These are phyloP conservation scores for Ambispora gerdemannii DNA, from an alignment of 192 early-diverging fungal genomes.

Conservation along the genomic window DNA sequence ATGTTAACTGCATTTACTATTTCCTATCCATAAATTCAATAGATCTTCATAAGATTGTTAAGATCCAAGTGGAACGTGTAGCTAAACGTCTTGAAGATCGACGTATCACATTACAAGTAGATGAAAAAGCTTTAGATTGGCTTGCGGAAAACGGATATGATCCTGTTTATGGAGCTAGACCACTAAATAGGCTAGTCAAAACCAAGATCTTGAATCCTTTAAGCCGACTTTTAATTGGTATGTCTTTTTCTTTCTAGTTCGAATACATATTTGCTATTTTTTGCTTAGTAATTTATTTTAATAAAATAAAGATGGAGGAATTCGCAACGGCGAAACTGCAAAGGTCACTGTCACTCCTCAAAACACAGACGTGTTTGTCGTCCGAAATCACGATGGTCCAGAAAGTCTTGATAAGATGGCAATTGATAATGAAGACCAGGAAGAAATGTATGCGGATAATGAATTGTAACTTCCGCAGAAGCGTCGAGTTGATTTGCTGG, in stretches of 20 bases:
- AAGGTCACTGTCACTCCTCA: background rate
- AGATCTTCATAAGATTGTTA: constrained; percentile 68
- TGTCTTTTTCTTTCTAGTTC: background rate
- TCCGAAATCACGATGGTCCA: background rate
- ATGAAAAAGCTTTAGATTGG: constrained; percentile 68
- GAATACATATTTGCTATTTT: background rate
- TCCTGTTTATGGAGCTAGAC: constrained; percentile 92
- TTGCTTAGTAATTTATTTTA: background rate
- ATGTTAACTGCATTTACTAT: background rate
- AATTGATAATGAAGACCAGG: constrained; percentile 7
- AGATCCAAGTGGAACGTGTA: constrained; percentile 67
- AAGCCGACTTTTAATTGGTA: constrained; percentile 26
- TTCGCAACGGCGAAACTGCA: constrained; percentile 20
- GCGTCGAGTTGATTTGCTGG: too few species aligned
- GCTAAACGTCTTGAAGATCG: constrained; percentile 70
- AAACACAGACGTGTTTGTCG: background rate
- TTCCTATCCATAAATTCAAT: background rate
- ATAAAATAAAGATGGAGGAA: constrained; percentile 15
- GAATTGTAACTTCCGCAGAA: background rate
- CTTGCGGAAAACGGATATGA: constrained; percentile 82
- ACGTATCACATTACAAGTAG: constrained; percentile 68
- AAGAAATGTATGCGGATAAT: background rate
- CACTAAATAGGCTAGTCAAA: constrained; percentile 86
- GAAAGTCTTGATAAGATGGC: constrained; percentile 11
- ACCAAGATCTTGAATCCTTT: constrained; percentile 56